Conservation (phyloP, 73 alveolate species). For the Paraurostyla sp. region DNA sequence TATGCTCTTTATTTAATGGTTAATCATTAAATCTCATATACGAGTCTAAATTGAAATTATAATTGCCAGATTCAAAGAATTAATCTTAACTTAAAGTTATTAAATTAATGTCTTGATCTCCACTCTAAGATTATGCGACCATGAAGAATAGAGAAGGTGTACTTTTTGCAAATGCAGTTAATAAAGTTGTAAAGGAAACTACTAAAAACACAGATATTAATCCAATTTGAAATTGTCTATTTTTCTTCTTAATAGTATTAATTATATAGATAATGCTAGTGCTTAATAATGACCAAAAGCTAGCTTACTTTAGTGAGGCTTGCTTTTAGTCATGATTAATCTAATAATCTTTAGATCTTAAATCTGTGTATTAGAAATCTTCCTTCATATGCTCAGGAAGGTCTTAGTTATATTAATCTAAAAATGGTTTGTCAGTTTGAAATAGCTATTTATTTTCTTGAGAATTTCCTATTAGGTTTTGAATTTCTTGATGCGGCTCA, state of each 20-base stretch:
- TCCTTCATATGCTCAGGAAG: slow-evolving; percentile 20
- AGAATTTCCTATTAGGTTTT: no score
- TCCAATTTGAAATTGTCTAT: slow-evolving; percentile 44
- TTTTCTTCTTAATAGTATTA: slow-evolving; percentile 1
- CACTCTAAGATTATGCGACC: slow-evolving; percentile 21
- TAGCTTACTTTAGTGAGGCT: not conserved
- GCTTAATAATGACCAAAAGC: not conserved
- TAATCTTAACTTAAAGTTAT: not conserved
- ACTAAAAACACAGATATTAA: slow-evolving; percentile 33
- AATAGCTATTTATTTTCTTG: no score
- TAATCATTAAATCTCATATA: not conserved
- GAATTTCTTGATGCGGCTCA: no score
- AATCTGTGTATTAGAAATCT: not conserved
- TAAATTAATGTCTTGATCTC: slow-evolving; percentile 22
- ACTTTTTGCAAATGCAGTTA: slow-evolving; percentile 17
- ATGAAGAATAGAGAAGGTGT: slow-evolving; percentile 39
- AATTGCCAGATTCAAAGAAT: slow-evolving; percentile 30
- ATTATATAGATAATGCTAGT: not conserved
- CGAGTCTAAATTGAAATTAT: slow-evolving; percentile 1
- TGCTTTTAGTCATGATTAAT: not conserved
- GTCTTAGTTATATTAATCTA: not conserved
- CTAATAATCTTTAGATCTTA: not conserved
- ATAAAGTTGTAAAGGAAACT: slow-evolving; percentile 23
- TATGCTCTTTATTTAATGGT: not conserved
- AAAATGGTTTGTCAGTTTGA: no score